Base-by-base conservation (phyloP, 805 yeast genomes). In the Yamadazyma nakazawae region DNA sequence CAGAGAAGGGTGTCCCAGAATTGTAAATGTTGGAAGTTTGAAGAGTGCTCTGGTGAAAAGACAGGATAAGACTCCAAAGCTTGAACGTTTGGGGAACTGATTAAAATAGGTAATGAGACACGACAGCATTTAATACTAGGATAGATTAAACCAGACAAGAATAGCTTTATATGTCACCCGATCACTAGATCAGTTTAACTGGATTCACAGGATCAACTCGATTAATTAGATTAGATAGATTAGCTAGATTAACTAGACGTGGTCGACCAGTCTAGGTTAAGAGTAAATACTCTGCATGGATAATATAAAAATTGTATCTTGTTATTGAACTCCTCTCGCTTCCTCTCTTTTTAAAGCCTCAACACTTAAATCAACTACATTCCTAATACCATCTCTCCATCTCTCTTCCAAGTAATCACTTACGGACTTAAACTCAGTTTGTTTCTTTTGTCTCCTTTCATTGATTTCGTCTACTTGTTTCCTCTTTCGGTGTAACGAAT, bases 1-100 rank as follows among this genome's bases (percentile, higher is more conserved):
- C 59, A 70, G 96, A 37, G 97, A 91, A 62, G 98, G 98, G 0
- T 91, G 98, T 68, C 97, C 97, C 1, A 78, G 84, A 55, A 80
- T 91, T 44, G 62, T 85, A 14, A 91, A 89, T 58, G 70, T 89
- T 40, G 97, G 97, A 8, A 79, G 88, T n/a, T 78, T 81, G 43
- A 77, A 81, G 58, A 73, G 82, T 4, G 96, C 86, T 16, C 17
- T 34, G 37, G 19, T 13, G 30, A 28, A 28, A 10, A 11, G 32
- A 9, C 32, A 28, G 32, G 32, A 28, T 28, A 28, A 28, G 9
- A 13, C n/a, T 13, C 32, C 32, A 28, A 28, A 28, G 32, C 32
- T 28, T 13, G 32, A 28, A 28, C 32, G 32, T 12, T 28, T 28
- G 9, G 32, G 32, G n/a, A 11, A 28, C n/a, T 28, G n/a, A 28